phyloP scores from a whole-genome alignment of 768 basidiomycete species.

The Russula dissimulans region DNA sequence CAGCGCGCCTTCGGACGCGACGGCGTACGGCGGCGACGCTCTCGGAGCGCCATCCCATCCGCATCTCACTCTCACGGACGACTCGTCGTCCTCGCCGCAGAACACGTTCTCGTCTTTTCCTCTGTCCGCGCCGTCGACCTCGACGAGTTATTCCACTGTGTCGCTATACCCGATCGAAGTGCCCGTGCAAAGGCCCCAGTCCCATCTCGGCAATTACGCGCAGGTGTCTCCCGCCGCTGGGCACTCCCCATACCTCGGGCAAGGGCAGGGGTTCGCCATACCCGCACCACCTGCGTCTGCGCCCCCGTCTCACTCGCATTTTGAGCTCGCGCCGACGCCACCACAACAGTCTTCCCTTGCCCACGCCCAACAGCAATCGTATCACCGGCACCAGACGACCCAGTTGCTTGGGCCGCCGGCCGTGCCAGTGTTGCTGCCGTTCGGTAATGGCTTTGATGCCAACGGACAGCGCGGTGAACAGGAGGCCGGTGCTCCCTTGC shows the following conservation, averaged over 20 bases:
- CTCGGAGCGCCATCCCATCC: slow-evolving; percentile 3
- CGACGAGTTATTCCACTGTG: background rate
- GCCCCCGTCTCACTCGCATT: slow-evolving; percentile 15
- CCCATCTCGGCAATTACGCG: slow-evolving; percentile 5
- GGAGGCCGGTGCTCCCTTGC: background rate
- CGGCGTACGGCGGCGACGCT: background rate
- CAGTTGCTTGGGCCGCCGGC: slow-evolving; percentile 1
- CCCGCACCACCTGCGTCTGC: slow-evolving; percentile 10
- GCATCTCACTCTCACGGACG: background rate
- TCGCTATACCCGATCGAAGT: slow-evolving; percentile 9
- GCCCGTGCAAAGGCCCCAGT: slow-evolving; percentile 4
- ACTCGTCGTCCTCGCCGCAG: background rate
- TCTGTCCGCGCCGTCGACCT: slow-evolving; percentile 1
- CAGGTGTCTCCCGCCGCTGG: background rate
- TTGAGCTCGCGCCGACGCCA: slow-evolving; percentile 10
- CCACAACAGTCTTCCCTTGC: background rate
- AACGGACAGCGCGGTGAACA: background rate
- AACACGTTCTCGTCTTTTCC: slow-evolving; percentile 5
- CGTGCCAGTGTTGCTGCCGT: slow-evolving; percentile 6
- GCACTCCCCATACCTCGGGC: slow-evolving; percentile 7
- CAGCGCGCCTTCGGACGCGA: background rate
- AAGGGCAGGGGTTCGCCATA: slow-evolving; percentile 5
- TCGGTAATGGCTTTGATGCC: slow-evolving; percentile 6
- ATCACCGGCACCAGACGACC: background rate
- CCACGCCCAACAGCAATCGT: background rate